Evolutionary conservation across 805 yeast species (phyloP).

Genomic region (Brettanomyces custersianus): DNA sequence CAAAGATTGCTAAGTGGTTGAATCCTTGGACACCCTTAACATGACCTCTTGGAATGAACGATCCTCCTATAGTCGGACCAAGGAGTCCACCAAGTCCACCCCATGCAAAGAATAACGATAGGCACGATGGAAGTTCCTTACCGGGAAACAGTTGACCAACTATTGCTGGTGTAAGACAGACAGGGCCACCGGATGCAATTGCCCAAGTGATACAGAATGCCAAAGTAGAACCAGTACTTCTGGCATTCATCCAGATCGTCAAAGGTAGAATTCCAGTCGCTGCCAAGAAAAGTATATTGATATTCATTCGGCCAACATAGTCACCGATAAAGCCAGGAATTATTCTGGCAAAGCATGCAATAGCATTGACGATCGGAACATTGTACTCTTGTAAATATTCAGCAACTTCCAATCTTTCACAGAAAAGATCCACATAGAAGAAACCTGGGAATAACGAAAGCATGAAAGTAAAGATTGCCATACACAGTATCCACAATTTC

Average conservation of each 20-base stretch:
- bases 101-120: conserved; percentile 21
- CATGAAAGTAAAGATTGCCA: conserved; percentile 28
- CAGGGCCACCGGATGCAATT: conserved; percentile 25
- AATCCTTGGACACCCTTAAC: conserved; percentile 17
- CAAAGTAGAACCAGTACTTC: conserved; percentile 30
- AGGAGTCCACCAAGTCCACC: conserved; percentile 24
- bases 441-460: conserved; percentile 34
- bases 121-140: conserved; percentile 23
- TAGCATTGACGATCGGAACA: conserved; percentile 31
- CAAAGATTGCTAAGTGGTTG: conserved; percentile 22
- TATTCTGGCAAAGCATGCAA: conserved; percentile 44
- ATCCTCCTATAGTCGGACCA: conserved; percentile 28
- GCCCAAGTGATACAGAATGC: conserved; percentile 27
- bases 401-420: conserved; percentile 42
- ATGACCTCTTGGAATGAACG: conserved; percentile 21
- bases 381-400: conserved; percentile 40
- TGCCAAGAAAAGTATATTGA: conserved; percentile 23
- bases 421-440: conserved; percentile 48
- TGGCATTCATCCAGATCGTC: conserved; percentile 43
- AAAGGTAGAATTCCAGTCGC: conserved; percentile 29
- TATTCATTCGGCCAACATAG: conserved; percentile 31
- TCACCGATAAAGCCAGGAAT: conserved; percentile 42
- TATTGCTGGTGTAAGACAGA: conserved; percentile 26
- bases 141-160: conserved; percentile 27
- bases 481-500: conserved; percentile 28